Percentiles rank a stretch among this genome's conserved stretches.
These are phyloP conservation scores for Rubia tinctorum DNA, from an alignment of 305 asterid genomes.

Conservation along the genomic window DNA sequence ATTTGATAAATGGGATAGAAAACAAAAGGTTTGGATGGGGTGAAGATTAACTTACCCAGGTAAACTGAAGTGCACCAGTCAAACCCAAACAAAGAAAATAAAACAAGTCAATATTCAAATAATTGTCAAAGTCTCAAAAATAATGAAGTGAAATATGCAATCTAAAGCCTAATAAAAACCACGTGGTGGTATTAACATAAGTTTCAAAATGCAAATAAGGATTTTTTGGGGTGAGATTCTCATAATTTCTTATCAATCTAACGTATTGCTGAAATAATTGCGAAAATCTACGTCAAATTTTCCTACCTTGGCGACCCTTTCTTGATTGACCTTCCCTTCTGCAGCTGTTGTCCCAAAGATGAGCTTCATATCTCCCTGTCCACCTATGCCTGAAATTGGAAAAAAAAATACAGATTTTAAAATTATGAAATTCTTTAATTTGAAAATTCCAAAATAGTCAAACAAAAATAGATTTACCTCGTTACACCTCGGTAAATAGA, in stretches of 20 bases:
- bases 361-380: slow-evolving; percentile 97
- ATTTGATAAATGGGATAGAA: not conserved
- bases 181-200: too few relatives aligned
- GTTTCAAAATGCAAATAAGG: too few relatives aligned
- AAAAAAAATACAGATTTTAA: not conserved
- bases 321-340: slow-evolving; percentile 95
- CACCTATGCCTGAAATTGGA: slow-evolving; percentile 69
- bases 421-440: not conserved
- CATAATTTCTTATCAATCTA: too few relatives aligned
- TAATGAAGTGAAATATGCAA: not conserved
- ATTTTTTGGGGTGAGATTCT: too few relatives aligned
- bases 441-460: not conserved
- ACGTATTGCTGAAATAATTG: too few relatives aligned
- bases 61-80: slow-evolving; percentile 48
- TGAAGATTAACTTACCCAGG: slow-evolving; percentile 51
- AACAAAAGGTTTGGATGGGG: not conserved
- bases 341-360: slow-evolving; percentile 95
- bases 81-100: slow-evolving; percentile 6
- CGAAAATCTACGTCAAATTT: too few relatives aligned
- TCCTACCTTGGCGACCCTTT: slow-evolving; percentile 90
- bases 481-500: slow-evolving; percentile 95
- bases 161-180: not conserved
- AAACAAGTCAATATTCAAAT: slow-evolving; percentile 8
- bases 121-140: not conserved
- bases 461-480: slow-evolving; percentile 37